Evolutionary conservation across 1,284 basidiomycete genomes (phyloP).

Genomic region (Cryptococcus hybrid): DNA sequence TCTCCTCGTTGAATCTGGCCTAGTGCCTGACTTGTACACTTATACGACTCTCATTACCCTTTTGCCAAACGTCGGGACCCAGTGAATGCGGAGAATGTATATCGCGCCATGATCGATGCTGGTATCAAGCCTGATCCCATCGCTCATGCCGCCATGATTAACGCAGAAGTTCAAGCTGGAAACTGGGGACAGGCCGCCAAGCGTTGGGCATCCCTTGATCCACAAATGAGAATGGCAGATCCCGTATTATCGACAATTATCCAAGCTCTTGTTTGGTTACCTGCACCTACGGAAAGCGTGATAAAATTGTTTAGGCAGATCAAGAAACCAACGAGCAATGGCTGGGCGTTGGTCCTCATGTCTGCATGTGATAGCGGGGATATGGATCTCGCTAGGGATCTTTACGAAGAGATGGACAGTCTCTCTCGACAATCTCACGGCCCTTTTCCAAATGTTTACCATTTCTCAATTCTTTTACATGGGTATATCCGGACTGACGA

Average conservation of each 20-base stretch:
- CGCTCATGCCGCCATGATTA: slow-evolving; percentile 72
- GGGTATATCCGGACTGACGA: slow-evolving; percentile 67
- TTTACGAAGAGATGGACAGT: slow-evolving; percentile 68
- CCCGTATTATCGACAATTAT: slow-evolving; percentile 71
- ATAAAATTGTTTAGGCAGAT: slow-evolving; percentile 62
- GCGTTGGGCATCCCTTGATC: slow-evolving; percentile 24
- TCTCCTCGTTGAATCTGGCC: slow-evolving; percentile 59
- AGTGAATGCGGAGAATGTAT: slow-evolving; percentile 65
- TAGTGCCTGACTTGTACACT: slow-evolving; percentile 57
- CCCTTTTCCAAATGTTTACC: slow-evolving; percentile 53
- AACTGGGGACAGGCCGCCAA: slow-evolving; percentile 54
- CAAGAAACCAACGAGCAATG: slow-evolving; percentile 60
- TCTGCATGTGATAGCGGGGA: slow-evolving; percentile 74
- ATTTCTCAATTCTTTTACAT: slow-evolving; percentile 81
- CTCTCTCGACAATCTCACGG: slow-evolving; percentile 27
- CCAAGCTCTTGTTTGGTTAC: slow-evolving; percentile 79
- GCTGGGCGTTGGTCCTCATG: slow-evolving; percentile 77
- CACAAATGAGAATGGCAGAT: slow-evolving; percentile 52
- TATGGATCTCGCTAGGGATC: slow-evolving; percentile 64
- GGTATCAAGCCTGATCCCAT: slow-evolving; percentile 63
- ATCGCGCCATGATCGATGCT: slow-evolving; percentile 52
- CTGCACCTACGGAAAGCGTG: slow-evolving; percentile 70
- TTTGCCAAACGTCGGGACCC: slow-evolving; percentile 66
- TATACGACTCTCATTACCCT: slow-evolving; percentile 71
- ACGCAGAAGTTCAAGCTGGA: slow-evolving; percentile 77